These are phyloP conservation scores for Cyberlindnera suaveolens DNA, from an alignment of 805 yeast species.

Conservation along the genomic window DNA sequence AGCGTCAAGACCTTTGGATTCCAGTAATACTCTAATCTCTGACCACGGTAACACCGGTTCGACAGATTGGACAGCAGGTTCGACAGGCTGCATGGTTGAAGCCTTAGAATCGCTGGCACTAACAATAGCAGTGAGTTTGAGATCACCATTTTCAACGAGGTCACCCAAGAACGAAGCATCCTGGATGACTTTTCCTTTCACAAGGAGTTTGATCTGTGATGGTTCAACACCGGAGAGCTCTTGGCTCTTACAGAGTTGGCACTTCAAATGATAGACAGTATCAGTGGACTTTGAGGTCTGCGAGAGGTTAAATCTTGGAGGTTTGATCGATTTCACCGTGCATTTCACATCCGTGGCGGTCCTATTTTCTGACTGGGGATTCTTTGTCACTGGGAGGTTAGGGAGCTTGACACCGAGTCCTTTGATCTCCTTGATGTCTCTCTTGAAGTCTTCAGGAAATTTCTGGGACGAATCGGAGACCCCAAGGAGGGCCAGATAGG, in stretches of 20 bases:
- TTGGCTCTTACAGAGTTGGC: conserved; percentile 20
- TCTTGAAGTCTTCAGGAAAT: conserved; percentile 8
- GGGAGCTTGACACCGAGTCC: conserved; percentile 31
- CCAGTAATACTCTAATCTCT: conserved; percentile 32
- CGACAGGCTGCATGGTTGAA: not conserved
- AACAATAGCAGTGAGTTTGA: conserved; percentile 39
- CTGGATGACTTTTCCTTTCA: conserved; percentile 57
- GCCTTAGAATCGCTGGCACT: not conserved
- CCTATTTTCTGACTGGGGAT: conserved; percentile 2
- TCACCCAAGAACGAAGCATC: conserved; percentile 38
- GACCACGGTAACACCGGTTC: conserved; percentile 35
- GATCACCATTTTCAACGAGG: conserved; percentile 23
- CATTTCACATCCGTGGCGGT: conserved; percentile 14
- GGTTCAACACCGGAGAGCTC: conserved; percentile 28
- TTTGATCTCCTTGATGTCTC: conserved; percentile 8
- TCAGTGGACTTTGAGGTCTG: conserved; percentile 21
- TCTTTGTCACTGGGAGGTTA: conserved; percentile 34
- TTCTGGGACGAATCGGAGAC: conserved; percentile 7
- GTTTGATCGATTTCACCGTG: conserved; percentile 58
- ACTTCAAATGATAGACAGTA: conserved; percentile 30
- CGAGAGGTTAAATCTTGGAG: conserved; percentile 55
- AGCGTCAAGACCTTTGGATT: conserved; percentile 28
- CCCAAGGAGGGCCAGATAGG: conserved; percentile 15
- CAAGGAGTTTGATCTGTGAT: conserved; percentile 40
- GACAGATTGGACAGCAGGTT: not conserved